Percentiles rank a stretch among this genome's conserved stretches.
These are phyloP conservation scores for Penicillium mononematosum DNA, from an alignment of 495 filamentous ascomycete genomes.

Conservation along the genomic window DNA sequence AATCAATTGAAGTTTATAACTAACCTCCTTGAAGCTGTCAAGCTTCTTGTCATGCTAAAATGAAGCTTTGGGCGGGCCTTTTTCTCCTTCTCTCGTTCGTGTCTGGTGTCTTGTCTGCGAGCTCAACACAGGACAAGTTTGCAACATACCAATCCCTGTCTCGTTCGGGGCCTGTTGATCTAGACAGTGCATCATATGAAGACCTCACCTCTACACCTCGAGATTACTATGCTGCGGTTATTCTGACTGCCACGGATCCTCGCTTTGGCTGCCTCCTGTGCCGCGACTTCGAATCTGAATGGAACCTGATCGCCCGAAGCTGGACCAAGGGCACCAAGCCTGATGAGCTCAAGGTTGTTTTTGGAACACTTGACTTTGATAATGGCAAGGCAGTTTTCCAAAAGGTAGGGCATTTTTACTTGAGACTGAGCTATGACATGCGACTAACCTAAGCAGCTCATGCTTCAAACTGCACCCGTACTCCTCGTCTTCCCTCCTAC, in stretches of 20 bases:
- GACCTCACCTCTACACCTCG: conserved; percentile 73
- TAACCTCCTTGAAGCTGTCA: neutral
- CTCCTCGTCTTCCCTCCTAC: conserved; percentile 88
- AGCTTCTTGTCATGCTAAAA: conserved; percentile 32
- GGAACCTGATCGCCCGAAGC: conserved; percentile 81
- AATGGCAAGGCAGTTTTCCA: conserved; percentile 86
- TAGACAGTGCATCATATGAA: conserved; percentile 72
- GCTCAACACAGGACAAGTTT: conserved; percentile 51
- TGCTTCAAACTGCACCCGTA: conserved; percentile 92
- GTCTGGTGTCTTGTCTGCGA: conserved; percentile 42
- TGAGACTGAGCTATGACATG: neutral
- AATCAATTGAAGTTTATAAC: conserved; percentile 2
- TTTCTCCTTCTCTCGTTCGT: conserved; percentile 52
- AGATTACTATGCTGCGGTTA: conserved; percentile 77
- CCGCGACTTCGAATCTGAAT: conserved; percentile 89
- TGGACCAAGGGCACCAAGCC: conserved; percentile 80
- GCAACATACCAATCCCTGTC: conserved; percentile 65
- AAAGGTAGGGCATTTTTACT: conserved; percentile 55
- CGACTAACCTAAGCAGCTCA: conserved; percentile 57
- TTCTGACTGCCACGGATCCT: conserved; percentile 83
- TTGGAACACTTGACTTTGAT: conserved; percentile 83
- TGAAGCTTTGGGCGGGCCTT: conserved; percentile 55
- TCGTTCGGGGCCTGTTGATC: conserved; percentile 65
- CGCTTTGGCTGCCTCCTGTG: conserved; percentile 86
- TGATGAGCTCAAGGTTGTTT: conserved; percentile 70